Percentiles rank a stretch among this genome's conserved stretches.
Conservation (phyloP, 116 monocot species). For the Phalaenopsis hybrid region DNA sequence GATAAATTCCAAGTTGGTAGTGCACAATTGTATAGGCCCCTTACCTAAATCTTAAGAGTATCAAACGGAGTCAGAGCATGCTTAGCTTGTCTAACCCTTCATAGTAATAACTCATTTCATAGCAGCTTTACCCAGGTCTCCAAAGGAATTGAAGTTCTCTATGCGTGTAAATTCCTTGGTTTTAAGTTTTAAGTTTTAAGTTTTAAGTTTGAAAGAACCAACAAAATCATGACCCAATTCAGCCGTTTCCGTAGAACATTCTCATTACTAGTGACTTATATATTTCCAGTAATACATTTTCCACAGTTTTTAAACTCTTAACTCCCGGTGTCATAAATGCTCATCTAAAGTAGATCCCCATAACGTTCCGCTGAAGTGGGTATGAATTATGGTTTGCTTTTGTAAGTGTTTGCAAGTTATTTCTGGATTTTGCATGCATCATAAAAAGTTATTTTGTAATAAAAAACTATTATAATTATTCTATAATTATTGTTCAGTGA, state of each 20-base stretch:
- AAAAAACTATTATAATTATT: background rate
- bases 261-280: background rate
- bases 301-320: background rate
- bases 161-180: background rate
- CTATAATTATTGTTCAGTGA: background rate
- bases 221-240: background rate
- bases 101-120: background rate
- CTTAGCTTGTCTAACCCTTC: no score
- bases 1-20: background rate
- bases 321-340: background rate
- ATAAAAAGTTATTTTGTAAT: background rate
- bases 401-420: background rate
- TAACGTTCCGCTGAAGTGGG: background rate
- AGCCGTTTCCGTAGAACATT: background rate
- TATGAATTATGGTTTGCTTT: background rate
- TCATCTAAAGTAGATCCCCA: background rate
- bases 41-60: background rate
- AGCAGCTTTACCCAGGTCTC: background rate
- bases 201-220: background rate
- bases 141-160: background rate
- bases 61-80: background rate
- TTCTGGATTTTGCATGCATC: background rate
- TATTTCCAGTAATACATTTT: background rate
- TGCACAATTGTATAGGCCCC: background rate
- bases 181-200: background rate